A percentile compares a stretch with the other conserved stretches of the same genome.
These are phyloP conservation scores for Phaseolus coccineus DNA, from an alignment of 331 rosid species.

Conservation along the genomic window DNA sequence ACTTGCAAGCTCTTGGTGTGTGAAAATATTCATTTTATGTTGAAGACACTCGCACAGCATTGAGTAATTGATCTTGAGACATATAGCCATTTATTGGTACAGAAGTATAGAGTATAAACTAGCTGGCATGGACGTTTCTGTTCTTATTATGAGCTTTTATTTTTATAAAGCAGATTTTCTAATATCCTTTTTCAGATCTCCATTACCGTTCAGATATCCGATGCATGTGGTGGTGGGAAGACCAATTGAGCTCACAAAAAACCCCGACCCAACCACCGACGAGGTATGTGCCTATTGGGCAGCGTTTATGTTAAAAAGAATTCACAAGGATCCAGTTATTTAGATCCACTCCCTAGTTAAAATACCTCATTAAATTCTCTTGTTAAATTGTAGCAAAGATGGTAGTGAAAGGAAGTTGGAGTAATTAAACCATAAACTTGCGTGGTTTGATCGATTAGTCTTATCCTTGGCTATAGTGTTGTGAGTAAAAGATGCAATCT, in stretches of 20 bases:
- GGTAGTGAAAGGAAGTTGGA: not conserved
- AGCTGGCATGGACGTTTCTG: conserved; percentile 21
- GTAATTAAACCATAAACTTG: conserved; percentile 1
- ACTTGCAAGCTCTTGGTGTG: not conserved
- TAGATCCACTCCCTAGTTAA: not conserved
- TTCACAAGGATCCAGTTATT: conserved; percentile 27
- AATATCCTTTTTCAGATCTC: conserved; percentile 61
- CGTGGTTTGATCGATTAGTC: conserved; percentile 17
- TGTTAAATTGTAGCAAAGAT: not conserved
- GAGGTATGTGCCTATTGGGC: conserved; percentile 61
- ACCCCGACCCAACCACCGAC: conserved; percentile 75
- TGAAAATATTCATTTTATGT: not conserved
- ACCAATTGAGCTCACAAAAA: conserved; percentile 74
- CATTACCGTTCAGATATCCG: conserved; percentile 73
- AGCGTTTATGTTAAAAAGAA: conserved; percentile 21
- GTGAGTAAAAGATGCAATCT: conserved; percentile 9
- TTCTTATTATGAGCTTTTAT: not conserved
- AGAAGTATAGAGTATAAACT: conserved; percentile 20
- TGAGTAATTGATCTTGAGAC: conserved; percentile 24
- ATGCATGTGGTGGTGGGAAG: conserved; percentile 89
- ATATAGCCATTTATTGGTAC: conserved; percentile 25
- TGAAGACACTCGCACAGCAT: not conserved
- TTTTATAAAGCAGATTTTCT: not conserved
- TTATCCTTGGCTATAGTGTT: not conserved
- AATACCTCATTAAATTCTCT: not conserved